Evolutionary conservation across 2,329 filamentous ascomycete species (phyloP).

Genomic region (Penicillium sp.): DNA sequence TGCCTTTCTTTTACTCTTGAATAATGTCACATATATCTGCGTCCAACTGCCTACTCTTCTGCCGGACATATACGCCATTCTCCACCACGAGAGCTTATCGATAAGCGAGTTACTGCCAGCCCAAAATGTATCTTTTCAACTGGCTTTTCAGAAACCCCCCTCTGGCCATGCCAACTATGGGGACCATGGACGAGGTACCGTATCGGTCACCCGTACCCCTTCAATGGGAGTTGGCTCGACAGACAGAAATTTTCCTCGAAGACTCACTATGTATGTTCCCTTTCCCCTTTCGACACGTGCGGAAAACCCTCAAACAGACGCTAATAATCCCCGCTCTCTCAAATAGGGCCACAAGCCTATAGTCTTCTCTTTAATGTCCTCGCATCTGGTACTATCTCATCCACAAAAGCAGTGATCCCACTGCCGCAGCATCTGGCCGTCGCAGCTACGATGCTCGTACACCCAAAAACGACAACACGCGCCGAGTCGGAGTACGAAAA

Average conservation of each 20-base stretch:
- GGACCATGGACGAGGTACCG: constrained; percentile 15
- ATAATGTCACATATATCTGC: not conserved
- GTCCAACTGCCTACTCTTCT: not conserved
- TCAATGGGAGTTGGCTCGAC: constrained; percentile 62
- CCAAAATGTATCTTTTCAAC: constrained; percentile 1
- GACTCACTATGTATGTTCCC: constrained; percentile 63
- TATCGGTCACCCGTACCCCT: constrained; percentile 59
- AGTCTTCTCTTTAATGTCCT: constrained; percentile 56
- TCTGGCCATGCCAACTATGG: constrained; percentile 21
- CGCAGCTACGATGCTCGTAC: constrained; percentile 75
- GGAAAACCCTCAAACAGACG: not conserved
- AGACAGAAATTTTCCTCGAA: constrained; percentile 71
- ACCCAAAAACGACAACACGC: constrained; percentile 75
- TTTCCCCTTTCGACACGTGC: not conserved
- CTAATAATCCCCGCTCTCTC: constrained; percentile 6
- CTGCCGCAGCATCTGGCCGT: constrained; percentile 72
- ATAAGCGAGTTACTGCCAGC: constrained; percentile 17
- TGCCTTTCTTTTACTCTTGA: not conserved
- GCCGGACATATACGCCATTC: constrained; percentile 3
- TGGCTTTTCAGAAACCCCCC: not conserved
- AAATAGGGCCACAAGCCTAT: constrained; percentile 56
- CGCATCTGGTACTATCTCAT: constrained; percentile 33
- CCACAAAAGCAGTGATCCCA: constrained; percentile 60
- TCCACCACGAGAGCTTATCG: constrained; percentile 18
- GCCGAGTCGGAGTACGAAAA: constrained; percentile 60